phyloP scores from a whole-genome alignment of 371 early-diverging fungal species.

The Lichtheimia corymbifera region DNA sequence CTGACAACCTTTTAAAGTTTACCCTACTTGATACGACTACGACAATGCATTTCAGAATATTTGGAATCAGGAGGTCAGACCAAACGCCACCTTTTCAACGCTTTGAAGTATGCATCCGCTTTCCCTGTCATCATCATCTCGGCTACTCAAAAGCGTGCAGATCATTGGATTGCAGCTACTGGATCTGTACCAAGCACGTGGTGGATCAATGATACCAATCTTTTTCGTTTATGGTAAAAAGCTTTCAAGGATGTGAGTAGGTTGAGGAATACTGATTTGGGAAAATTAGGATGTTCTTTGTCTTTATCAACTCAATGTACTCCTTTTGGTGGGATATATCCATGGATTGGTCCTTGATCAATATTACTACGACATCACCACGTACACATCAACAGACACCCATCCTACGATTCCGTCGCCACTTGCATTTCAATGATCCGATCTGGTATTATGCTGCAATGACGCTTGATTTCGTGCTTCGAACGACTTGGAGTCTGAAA shows the following conservation, averaged over 20 bases:
- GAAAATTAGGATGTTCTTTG: slow-evolving; percentile 68
- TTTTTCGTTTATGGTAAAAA: slow-evolving; percentile 46
- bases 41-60: slow-evolving; percentile 83
- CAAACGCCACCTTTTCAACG: slow-evolving; percentile 82
- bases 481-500: slow-evolving; percentile 87
- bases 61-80: slow-evolving; percentile 44
- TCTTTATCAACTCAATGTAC: slow-evolving; percentile 85
- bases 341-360: slow-evolving; percentile 86
- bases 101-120: slow-evolving; percentile 83
- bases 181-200: slow-evolving; percentile 39
- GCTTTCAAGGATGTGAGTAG: background rate
- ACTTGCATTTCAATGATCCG: slow-evolving; percentile 62
- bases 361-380: slow-evolving; percentile 17
- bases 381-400: slow-evolving; percentile 22
- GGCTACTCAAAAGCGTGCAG: slow-evolving; percentile 60
- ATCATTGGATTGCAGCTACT: slow-evolving; percentile 29
- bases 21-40: slow-evolving; percentile 85
- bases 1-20: slow-evolving; percentile 39
- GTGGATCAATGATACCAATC: slow-evolving; percentile 39
- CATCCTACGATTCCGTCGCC: slow-evolving; percentile 57
- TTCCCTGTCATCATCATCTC: slow-evolving; percentile 81
- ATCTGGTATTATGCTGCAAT: slow-evolving; percentile 76
- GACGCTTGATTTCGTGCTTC: slow-evolving; percentile 73
- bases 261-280: too few relatives aligned
- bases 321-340: slow-evolving; percentile 95